Percentiles rank a stretch among this genome's conserved stretches.
These are phyloP conservation scores for Penicillium sp. DNA, from an alignment of 2,329 filamentous ascomycete species.

Conservation along the genomic window DNA sequence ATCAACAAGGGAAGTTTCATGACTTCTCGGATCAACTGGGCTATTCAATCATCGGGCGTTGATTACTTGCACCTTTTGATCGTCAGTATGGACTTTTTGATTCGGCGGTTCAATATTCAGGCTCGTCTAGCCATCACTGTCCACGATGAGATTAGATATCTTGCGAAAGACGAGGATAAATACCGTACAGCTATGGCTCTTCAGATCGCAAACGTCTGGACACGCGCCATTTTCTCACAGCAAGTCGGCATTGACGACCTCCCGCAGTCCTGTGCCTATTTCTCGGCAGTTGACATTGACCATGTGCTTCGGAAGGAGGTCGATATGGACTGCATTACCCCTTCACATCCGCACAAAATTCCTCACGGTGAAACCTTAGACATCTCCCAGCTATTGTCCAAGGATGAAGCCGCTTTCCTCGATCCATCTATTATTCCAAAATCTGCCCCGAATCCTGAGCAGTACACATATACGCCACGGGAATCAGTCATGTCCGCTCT, in stretches of 20 bases:
- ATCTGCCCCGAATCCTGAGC: constrained; percentile 63
- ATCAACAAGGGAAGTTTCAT: constrained; percentile 90
- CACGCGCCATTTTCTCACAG: constrained; percentile 93
- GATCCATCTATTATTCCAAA: constrained; percentile 66
- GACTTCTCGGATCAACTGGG: constrained; percentile 98
- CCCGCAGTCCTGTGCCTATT: constrained; percentile 92
- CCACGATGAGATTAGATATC: constrained; percentile 95
- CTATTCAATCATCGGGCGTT: constrained; percentile 94
- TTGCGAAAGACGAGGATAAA: constrained; percentile 82
- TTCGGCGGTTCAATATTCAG: constrained; percentile 79
- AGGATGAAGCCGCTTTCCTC: constrained; percentile 69
- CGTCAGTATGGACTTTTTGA: constrained; percentile 91
- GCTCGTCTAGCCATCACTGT: constrained; percentile 91
- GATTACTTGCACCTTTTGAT: constrained; percentile 96
- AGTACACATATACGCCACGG: constrained; percentile 71
- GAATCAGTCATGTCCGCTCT: constrained; percentile 79
- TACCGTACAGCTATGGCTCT: constrained; percentile 91
- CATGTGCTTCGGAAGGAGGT: constrained; percentile 97
- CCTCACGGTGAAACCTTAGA: constrained; percentile 85
- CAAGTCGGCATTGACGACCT: constrained; percentile 96
- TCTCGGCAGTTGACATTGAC: constrained; percentile 94
- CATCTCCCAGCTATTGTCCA: constrained; percentile 75
- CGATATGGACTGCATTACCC: constrained; percentile 95
- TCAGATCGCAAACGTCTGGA: constrained; percentile 95
- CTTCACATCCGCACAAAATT: constrained; percentile 78